phyloP scores from a whole-genome alignment of 306 rosid species.

The Alnus rubra region DNA sequence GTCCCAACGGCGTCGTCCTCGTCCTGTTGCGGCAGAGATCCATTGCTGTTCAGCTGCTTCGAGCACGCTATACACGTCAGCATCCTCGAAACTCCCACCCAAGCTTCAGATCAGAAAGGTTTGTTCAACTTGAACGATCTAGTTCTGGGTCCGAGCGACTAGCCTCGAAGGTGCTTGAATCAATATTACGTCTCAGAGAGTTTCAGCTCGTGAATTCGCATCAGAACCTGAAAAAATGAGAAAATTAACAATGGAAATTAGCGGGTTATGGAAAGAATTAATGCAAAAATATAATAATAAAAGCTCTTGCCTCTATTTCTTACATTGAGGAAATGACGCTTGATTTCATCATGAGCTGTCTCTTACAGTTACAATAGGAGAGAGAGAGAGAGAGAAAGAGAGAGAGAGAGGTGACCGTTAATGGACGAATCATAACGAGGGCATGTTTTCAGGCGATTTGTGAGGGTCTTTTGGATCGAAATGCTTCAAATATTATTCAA shows the following conservation, averaged over 20 bases:
- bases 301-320: not conserved
- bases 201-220: not conserved
- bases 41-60: conserved; percentile 71
- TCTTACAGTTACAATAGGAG: not conserved
- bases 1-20: conserved; percentile 70
- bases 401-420: conserved; percentile 40
- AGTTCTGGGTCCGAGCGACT: conserved; percentile 31
- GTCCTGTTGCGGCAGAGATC: conserved; percentile 77
- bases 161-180: conserved; percentile 13
- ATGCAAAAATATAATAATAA: not conserved
- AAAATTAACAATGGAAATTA: not conserved
- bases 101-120: conserved; percentile 26
- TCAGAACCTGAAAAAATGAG: not conserved
- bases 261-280: not conserved
- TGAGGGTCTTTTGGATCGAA: conserved; percentile 44
- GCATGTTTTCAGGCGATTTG: conserved; percentile 39
- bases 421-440: conserved; percentile 7
- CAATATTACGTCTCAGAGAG: conserved; percentile 12
- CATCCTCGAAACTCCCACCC: conserved; percentile 47
- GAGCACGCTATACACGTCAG: conserved; percentile 95
- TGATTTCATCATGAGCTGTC: not conserved
- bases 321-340: not conserved
- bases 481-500: conserved; percentile 28
- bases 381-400: not conserved
- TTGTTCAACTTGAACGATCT: conserved; percentile 33